phyloP scores from a whole-genome alignment of 2,329 filamentous ascomycete genomes.

The Didymella glomerata region DNA sequence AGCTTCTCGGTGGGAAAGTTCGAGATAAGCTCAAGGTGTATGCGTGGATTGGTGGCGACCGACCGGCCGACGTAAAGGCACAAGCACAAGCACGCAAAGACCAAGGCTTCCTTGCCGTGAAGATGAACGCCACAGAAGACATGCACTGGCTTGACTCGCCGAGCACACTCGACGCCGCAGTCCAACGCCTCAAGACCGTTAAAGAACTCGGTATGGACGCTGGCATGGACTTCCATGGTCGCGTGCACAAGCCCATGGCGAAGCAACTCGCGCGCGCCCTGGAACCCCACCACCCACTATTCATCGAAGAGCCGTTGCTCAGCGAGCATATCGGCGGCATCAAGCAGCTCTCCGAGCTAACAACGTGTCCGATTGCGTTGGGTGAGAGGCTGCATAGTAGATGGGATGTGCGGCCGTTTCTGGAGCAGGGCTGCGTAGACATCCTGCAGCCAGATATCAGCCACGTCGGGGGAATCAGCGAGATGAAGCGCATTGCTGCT shows the following conservation, averaged over 20 bases:
- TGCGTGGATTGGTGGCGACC: slow-evolving; percentile 80
- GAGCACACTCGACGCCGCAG: slow-evolving; percentile 66
- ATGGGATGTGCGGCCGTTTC: slow-evolving; percentile 77
- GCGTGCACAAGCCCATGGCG: slow-evolving; percentile 81
- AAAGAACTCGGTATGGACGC: slow-evolving; percentile 75
- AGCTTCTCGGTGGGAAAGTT: slow-evolving; percentile 78
- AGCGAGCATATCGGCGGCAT: slow-evolving; percentile 74
- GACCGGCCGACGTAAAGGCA: slow-evolving; percentile 70
- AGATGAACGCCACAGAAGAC: slow-evolving; percentile 83
- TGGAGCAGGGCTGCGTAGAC: slow-evolving; percentile 73
- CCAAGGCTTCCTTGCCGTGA: slow-evolving; percentile 72
- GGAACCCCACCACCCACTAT: slow-evolving; percentile 74
- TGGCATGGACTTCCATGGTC: slow-evolving; percentile 80
- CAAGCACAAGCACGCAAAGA: slow-evolving; percentile 66
- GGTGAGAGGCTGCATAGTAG: slow-evolving; percentile 76
- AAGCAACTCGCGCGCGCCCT: slow-evolving; percentile 75
- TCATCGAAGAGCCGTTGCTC: slow-evolving; percentile 77
- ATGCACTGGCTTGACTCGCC: slow-evolving; percentile 80
- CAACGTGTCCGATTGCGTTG: slow-evolving; percentile 72
- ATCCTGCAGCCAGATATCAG: slow-evolving; percentile 77
- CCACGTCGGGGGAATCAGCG: slow-evolving; percentile 76
- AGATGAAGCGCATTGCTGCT: slow-evolving; percentile 72
- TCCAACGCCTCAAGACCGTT: slow-evolving; percentile 73
- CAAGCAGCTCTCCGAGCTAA: slow-evolving; percentile 65
- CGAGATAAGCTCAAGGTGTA: slow-evolving; percentile 75